phyloP scores from a whole-genome alignment of 805 yeast species.

The Clavispora santaluciae region DNA sequence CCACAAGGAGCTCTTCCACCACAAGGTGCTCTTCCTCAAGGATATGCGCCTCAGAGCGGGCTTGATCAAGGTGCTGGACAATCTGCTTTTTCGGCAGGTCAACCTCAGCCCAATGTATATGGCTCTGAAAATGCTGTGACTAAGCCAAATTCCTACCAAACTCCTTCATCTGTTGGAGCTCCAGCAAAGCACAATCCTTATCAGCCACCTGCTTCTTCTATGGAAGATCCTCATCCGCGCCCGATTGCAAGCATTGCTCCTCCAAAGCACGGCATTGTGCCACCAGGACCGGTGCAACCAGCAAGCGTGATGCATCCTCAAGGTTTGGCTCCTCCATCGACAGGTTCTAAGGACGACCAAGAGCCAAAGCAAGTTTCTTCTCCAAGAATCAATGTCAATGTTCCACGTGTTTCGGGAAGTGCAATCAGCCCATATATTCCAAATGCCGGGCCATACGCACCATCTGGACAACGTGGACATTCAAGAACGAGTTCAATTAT shows the following conservation, averaged over 20 bases:
- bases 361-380: not conserved
- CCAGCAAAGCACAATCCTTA: not conserved
- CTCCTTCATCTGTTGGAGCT: too few species aligned
- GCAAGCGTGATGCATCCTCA: not conserved
- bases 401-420: not conserved
- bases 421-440: constrained; percentile 39
- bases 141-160: too few species aligned
- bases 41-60: not conserved
- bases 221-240: not conserved
- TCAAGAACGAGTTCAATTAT: constrained; percentile 38
- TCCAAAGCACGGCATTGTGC: not conserved
- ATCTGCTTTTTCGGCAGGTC: not conserved
- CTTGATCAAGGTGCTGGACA: not conserved
- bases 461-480: constrained; percentile 30
- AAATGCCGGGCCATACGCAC: constrained; percentile 41
- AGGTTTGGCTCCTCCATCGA: not conserved
- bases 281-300: not conserved
- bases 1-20: not conserved
- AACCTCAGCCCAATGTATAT: not conserved
- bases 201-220: not conserved
- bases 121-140: not conserved
- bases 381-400: not conserved
- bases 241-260: not conserved
- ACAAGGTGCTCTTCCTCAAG: not conserved
- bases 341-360: not conserved